phyloP scores from a whole-genome alignment of 1,284 basidiomycete genomes.

The Rhodotorula sp. region DNA sequence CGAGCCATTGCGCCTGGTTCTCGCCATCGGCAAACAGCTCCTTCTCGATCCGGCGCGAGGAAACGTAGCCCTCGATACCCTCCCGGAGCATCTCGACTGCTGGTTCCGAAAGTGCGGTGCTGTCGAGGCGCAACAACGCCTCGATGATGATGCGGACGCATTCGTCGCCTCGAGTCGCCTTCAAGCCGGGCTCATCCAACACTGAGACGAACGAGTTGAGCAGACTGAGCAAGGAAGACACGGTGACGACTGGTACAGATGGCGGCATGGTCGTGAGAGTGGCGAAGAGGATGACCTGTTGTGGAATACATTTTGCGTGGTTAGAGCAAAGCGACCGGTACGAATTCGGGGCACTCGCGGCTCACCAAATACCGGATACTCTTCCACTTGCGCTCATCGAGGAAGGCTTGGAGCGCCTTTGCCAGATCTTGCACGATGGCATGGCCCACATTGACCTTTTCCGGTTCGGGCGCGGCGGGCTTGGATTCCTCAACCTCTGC shows the following conservation, averaged over 20 bases:
- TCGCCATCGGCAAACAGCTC: conserved; percentile 39
- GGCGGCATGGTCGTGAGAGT: conserved; percentile 60
- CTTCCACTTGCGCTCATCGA: conserved; percentile 84
- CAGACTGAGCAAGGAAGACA: conserved; percentile 34
- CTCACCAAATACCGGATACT: conserved; percentile 79
- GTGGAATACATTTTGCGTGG: conserved; percentile 7
- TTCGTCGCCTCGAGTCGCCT: conserved; percentile 44
- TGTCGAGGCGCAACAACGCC: conserved; percentile 38
- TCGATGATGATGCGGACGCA: conserved; percentile 44
- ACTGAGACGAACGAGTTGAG: conserved; percentile 43
- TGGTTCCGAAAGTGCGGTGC: conserved; percentile 1
- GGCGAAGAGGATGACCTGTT: conserved; percentile 83
- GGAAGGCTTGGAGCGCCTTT: conserved; percentile 77
- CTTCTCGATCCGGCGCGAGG: conserved; percentile 29
- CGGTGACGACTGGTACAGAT: conserved; percentile 28
- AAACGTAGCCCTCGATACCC: conserved; percentile 34
- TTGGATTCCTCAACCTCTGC: conserved; percentile 23
- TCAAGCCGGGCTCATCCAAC: conserved; percentile 44
- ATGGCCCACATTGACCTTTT: conserved; percentile 58
- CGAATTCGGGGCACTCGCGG: not conserved
- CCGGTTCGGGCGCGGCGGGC: conserved; percentile 24
- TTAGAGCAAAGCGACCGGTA: not conserved
- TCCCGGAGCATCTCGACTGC: conserved; percentile 30
- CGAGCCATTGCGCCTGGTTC: conserved; percentile 35
- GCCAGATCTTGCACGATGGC: conserved; percentile 82